Percentiles rank a stretch among this genome's conserved stretches.
Conservation (phyloP, 164 flowering plant genomes). For the Aristolochia californica region DNA sequence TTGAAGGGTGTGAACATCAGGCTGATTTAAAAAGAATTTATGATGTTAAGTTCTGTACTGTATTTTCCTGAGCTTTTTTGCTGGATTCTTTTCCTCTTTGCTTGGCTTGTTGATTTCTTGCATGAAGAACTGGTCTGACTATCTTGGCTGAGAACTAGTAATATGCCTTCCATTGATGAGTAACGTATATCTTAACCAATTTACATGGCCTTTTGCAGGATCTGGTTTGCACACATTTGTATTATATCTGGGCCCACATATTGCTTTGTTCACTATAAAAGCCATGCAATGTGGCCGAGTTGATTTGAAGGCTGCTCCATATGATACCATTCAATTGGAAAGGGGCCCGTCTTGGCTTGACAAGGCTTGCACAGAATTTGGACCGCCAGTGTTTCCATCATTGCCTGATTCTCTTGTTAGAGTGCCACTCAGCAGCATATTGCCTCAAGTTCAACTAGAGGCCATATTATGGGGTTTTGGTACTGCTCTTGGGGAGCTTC, state of each 20-base stretch:
- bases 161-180: too few species aligned
- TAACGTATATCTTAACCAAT: too few species aligned
- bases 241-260: conserved; percentile 85
- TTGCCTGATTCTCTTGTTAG: conserved; percentile 28
- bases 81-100: too few species aligned
- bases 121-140: too few species aligned
- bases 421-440: conserved; percentile 74
- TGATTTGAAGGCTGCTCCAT: conserved; percentile 77
- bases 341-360: conserved; percentile 83
- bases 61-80: too few species aligned
- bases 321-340: conserved; percentile 85
- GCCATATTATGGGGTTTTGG: conserved; percentile 95
- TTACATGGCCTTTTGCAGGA: conserved; percentile 26
- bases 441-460: conserved; percentile 81
- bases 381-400: conserved; percentile 55
- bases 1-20: too few species aligned
- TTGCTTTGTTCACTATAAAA: conserved; percentile 79
- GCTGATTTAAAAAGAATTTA: too few species aligned
- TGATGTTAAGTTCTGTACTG: too few species aligned
- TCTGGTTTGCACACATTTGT: conserved; percentile 96
- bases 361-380: conserved; percentile 72
- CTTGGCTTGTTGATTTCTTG: too few species aligned
- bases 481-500: conserved; percentile 98
- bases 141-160: too few species aligned
- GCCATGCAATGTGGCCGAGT: conserved; percentile 87